These are phyloP conservation scores for Suhomyces wounanorum DNA, from an alignment of 1,139 yeast genomes.

Conservation along the genomic window DNA sequence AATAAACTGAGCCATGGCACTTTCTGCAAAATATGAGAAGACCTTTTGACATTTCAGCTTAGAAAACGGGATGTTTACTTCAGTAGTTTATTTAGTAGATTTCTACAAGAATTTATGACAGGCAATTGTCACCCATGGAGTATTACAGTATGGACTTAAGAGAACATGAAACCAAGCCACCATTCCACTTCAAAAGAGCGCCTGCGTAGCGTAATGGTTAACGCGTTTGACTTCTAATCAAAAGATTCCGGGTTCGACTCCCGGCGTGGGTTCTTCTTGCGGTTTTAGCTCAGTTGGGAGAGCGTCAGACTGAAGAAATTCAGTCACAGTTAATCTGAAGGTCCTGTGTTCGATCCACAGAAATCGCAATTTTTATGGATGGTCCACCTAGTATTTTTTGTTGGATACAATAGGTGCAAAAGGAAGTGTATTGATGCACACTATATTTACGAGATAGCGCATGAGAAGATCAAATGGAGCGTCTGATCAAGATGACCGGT, in stretches of 20 bases:
- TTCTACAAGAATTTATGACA: too few species aligned
- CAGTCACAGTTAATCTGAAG: slow-evolving; percentile 49
- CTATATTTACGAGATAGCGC: background rate
- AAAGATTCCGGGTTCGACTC: slow-evolving; percentile 53
- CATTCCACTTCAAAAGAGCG: slow-evolving; percentile 12
- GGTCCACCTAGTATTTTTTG: slow-evolving; percentile 1
- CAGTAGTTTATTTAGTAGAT: too few species aligned
- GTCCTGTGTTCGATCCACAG: slow-evolving; percentile 61
- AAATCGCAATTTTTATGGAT: slow-evolving; percentile 18
- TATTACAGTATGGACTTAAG: background rate
- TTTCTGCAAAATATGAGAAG: too few species aligned
- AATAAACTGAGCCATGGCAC: too few species aligned
- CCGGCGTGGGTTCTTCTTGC: slow-evolving; percentile 45
- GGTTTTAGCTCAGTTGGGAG: slow-evolving; percentile 82
- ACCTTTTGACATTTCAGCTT: too few species aligned
- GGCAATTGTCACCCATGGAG: too few species aligned
- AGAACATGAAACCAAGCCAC: background rate
- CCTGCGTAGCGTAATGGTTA: slow-evolving; percentile 54
- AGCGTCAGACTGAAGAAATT: slow-evolving; percentile 84
- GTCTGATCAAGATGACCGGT: background rate
- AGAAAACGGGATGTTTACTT: too few species aligned
- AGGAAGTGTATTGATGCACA: background rate
- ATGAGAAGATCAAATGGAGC: background rate
- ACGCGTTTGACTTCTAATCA: slow-evolving; percentile 53
- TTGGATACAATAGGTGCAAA: background rate